Base-by-base conservation (phyloP, 2,329 filamentous ascomycete species). In the Fusarium sp. region DNA sequence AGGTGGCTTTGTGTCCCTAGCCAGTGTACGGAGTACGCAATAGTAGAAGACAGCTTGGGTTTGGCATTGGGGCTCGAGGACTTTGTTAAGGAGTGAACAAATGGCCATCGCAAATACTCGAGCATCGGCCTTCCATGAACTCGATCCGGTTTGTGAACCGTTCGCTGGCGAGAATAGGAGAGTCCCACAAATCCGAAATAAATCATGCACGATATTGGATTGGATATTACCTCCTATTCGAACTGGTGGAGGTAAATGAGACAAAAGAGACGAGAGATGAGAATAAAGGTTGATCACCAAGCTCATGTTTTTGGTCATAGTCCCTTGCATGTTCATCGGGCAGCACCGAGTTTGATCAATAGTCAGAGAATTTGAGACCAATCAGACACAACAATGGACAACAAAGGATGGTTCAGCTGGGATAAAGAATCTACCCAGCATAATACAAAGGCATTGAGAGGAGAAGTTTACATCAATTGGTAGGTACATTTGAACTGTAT, bases 321-420 rank as follows among this genome's bases (percentile, higher is more conserved):
- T 40, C 50, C 49, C 62, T 66, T 66, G 56, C 49, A 47, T 56
- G 36, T 44, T 32, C 24, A 43, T 40, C 36, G 15, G 52, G 21
- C 47, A 54, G 60, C 53, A 50, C 59, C 54, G 55, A 55, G 49
- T 61, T 40, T 52, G 56, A 39, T 17, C 17, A 36, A 36, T n/a
- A 36, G 17, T n/a, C 17, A 36, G 30, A 52, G 20, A 46, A 42
- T 24, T 19, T 15, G 4, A 21, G 45, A 34, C 60, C 60, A 66
- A 68, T 68, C 60, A 68, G 28, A 36, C 56, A 38, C 38, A 30
- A 36, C 17, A 24, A 28, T 47, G 39, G 32, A 10, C 43, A 49
- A 54, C 51, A 67, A 55, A 55, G 48, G 45, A 45, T 51, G 40
- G 11, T 52, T 30, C 24, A 52, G 38, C 26, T 30, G 9, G 39